Base-by-base conservation (phyloP, 352 stramenopile species). In the Phytophthora pluvialis region DNA sequence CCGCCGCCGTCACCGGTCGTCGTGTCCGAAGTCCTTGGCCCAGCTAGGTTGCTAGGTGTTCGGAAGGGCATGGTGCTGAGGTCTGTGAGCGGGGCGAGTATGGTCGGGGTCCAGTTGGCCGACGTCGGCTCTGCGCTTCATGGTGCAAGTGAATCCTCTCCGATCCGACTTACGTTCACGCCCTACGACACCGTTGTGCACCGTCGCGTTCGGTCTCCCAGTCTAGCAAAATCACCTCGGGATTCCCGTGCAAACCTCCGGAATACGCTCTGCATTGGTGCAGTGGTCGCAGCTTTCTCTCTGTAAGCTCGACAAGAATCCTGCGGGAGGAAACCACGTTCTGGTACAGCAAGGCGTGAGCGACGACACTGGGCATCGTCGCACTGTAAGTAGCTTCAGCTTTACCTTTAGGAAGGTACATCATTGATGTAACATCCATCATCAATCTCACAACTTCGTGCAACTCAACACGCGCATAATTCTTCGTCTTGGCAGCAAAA, bases 1-100 rank as follows among this genome's bases (percentile, higher is more conserved):
- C 73, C 73, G 6, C 77, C 77, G 8, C 71, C 75, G 36, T 78
- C 77, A 13, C 77, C 75, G 16, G 76, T 87, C 28, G 44, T 81
- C 4, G 68, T 82, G 9, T 66, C 77, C 1, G 67, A 80, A n/a
- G 65, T 82, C 15, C 55, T 62, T 6, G 49, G 59, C 0, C 48
- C 58, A 16, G 73, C 72, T 3, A 69, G 61, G 10, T 33, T 51
- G 15, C 36, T 61, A 8, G 77, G 80, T 15, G 52, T 89, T 12
- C 50, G 56, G 2, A 60, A 33, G 1, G 73, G 75, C 28, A 81
- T 86, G 64, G 60, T 83, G 29, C 67, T 89, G 9, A 60, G 72
- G 16, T 64, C 75, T 0, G 64, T 78, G 16, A 70, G 82, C 45
- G 64, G 50, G 29, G 51, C 35, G 42, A 72, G 59, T 10, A 76